Evolutionary conservation across 805 yeast genomes (phyloP), one percentile per base, ranked within the genome.

Genomic region (Saturnispora bothae): DNA sequence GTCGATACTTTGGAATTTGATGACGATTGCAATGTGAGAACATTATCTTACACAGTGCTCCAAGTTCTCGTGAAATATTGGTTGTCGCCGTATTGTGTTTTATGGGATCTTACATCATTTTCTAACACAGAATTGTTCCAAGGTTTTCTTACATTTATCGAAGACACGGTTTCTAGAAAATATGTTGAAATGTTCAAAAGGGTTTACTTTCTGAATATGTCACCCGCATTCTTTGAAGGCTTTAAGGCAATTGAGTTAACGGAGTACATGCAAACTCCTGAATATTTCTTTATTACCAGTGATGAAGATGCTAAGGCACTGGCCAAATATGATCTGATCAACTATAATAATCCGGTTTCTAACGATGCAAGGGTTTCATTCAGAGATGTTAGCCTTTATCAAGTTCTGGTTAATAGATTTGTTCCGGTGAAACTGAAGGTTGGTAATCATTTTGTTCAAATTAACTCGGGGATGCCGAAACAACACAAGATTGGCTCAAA

Each of bases 21-120:
- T 5, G 55, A 53, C 10, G 56, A 54, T 8, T 33, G 54, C 12
- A 71, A 69, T 31, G 52, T 66, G 0, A 79, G 80, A 31, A 59
- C 72, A 4, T 57, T 78, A 19, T 59, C 73, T 18, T 84, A 71
- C 56, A 68, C 78, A 42, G 48, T 77, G 6, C 68, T 82, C 38
- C 85, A 81, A 47, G 67, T 73, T 4, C 70, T 78, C 14, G 70
- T 79, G 37, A 80, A 78, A 51, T 66, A 83, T 19, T 80, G 94
- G 88, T 75, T 77, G 16, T 66, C 72, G 23, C 74, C 73, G 40
- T 83, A 69, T 52, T 71, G 74, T 43, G 43, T 77, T 35, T 70
- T 84, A 5, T 47, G 73, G 42, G 95, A 85, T 54, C 75, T 83
- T 46, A 81, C 94, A 0, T 78, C 76, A 10, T 76, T 68, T 50